Percentiles rank a stretch among this genome's conserved stretches.
phyloP scores from a whole-genome alignment of 495 filamentous ascomycete species.

The Penicillium crystallinum region DNA sequence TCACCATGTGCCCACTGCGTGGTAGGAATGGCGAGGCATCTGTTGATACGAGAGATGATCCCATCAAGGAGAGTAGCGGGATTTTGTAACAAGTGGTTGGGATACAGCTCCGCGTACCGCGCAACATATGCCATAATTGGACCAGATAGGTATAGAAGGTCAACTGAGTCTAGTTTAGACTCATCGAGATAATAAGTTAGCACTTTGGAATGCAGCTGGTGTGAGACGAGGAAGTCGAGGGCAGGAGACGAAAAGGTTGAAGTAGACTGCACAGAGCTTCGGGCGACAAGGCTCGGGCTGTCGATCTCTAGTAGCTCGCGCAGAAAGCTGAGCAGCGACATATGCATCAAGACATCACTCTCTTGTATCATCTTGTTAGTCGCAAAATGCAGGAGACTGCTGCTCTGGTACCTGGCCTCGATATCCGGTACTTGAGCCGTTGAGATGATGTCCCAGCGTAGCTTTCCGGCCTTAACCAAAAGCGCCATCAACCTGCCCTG shows the following conservation, averaged over 20 bases:
- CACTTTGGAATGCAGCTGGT: constrained; percentile 47
- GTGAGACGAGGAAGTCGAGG: constrained; percentile 49
- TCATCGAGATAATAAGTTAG: constrained; percentile 51
- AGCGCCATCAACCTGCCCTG: constrained; percentile 72
- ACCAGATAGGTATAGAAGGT: constrained; percentile 48
- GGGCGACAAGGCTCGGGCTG: constrained; percentile 31
- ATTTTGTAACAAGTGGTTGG: constrained; percentile 49
- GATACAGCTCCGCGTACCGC: constrained; percentile 50
- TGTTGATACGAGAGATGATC: constrained; percentile 43
- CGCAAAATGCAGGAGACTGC: constrained; percentile 70
- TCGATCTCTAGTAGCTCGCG: constrained; percentile 54
- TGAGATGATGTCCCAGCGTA: constrained; percentile 60
- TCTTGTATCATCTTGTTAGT: constrained; percentile 68
- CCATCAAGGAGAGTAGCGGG: constrained; percentile 32
- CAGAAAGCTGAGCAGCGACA: constrained; percentile 72
- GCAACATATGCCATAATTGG: constrained; percentile 54
- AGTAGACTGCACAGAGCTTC: constrained; percentile 27
- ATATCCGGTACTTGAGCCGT: constrained; percentile 55
- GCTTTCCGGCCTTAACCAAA: constrained; percentile 57
- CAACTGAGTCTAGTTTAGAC: constrained; percentile 46
- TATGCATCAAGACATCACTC: constrained; percentile 73
- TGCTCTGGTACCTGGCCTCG: constrained; percentile 48
- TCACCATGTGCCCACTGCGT: constrained; percentile 49
- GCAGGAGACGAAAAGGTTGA: constrained; percentile 48
- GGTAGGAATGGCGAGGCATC: constrained; percentile 40